phyloP scores from a whole-genome alignment of 2,329 filamentous ascomycete species.

The Fusarium humuli region DNA sequence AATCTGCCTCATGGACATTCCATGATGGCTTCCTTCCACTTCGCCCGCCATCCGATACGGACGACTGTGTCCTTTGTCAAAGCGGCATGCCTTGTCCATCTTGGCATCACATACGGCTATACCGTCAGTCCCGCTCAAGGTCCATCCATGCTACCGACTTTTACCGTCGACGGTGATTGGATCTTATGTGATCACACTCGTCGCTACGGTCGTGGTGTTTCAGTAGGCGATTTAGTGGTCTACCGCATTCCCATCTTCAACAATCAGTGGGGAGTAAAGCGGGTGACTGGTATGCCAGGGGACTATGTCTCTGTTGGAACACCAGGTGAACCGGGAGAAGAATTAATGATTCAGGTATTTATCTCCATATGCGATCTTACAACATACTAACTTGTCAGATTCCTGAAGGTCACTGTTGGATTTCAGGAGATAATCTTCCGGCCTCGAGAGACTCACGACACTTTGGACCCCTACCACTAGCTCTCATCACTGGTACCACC shows the following conservation, averaged over 20 bases:
- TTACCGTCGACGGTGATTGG: slow-evolving; percentile 74
- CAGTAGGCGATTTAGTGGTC: slow-evolving; percentile 85
- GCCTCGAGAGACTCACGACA: slow-evolving; percentile 87
- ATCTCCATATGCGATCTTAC: rapidly evolving
- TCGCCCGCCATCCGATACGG: slow-evolving; percentile 56
- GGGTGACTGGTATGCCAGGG: slow-evolving; percentile 80
- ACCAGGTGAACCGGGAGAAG: slow-evolving; percentile 60
- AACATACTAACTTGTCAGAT: slow-evolving; percentile 65
- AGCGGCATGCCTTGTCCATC: slow-evolving; percentile 56
- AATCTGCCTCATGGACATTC: slow-evolving; percentile 9
- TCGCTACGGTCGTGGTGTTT: slow-evolving; percentile 71
- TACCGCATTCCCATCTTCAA: slow-evolving; percentile 79
- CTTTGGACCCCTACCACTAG: slow-evolving; percentile 88
- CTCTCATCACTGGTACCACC: slow-evolving; percentile 85
- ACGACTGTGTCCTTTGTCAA: slow-evolving; percentile 52
- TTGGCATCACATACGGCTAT: slow-evolving; percentile 69
- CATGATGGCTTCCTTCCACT: slow-evolving; percentile 47
- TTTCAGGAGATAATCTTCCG: slow-evolving; percentile 87
- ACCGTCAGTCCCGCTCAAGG: slow-evolving; percentile 71
- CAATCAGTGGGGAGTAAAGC: slow-evolving; percentile 76
- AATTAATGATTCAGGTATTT: slow-evolving; percentile 73
- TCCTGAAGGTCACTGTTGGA: slow-evolving; percentile 90
- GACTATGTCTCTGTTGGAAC: slow-evolving; percentile 79
- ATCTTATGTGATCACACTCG: slow-evolving; percentile 76
- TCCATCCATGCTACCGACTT: slow-evolving; percentile 90